A percentile compares a stretch with the other conserved stretches of the same genome.
Conservation (phyloP, 2,329 filamentous ascomycete genomes). For the Alternaria panax region DNA sequence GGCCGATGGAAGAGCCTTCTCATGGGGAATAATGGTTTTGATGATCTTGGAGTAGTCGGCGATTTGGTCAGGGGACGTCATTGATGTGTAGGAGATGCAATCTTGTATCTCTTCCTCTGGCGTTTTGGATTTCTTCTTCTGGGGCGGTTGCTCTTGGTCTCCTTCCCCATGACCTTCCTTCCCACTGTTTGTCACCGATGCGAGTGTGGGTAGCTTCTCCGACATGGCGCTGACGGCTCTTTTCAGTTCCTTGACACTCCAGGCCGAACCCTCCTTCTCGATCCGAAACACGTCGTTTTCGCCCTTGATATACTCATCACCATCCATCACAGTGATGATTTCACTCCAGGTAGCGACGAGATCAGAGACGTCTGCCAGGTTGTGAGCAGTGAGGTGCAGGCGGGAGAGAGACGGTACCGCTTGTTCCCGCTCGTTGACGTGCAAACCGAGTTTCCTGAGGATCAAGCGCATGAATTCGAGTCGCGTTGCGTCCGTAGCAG, state of each 20-base stretch:
- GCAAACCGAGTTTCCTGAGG: conserved; percentile 80
- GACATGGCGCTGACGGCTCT: conserved; percentile 44
- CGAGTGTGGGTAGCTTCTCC: conserved; percentile 34
- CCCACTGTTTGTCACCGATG: conserved; percentile 32
- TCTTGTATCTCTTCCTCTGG: conserved; percentile 42
- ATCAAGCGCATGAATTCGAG: conserved; percentile 80
- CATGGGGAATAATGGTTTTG: conserved; percentile 78
- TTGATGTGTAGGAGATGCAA: conserved; percentile 37
- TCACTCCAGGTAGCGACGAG: conserved; percentile 72
- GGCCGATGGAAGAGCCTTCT: conserved; percentile 69
- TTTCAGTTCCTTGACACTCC: conserved; percentile 42
- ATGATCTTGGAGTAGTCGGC: conserved; percentile 76
- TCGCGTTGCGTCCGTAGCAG: conserved; percentile 73
- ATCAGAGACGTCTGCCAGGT: conserved; percentile 69
- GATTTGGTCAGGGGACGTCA: conserved; percentile 62
- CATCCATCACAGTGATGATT: conserved; percentile 69
- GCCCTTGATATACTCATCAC: conserved; percentile 75
- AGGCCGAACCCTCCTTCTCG: conserved; percentile 66
- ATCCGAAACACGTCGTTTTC: conserved; percentile 85
- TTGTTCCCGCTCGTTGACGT: conserved; percentile 72
- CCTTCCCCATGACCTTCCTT: background rate
- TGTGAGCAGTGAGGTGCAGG: conserved; percentile 78
- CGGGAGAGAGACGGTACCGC: conserved; percentile 80
- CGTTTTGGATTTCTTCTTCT: conserved; percentile 32
- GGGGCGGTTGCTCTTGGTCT: conserved; percentile 22